Percentiles rank a stretch among this genome's conserved stretches.
These are phyloP conservation scores for Chamaecrista fasciculata DNA, from an alignment of 306 rosid species.

Conservation along the genomic window DNA sequence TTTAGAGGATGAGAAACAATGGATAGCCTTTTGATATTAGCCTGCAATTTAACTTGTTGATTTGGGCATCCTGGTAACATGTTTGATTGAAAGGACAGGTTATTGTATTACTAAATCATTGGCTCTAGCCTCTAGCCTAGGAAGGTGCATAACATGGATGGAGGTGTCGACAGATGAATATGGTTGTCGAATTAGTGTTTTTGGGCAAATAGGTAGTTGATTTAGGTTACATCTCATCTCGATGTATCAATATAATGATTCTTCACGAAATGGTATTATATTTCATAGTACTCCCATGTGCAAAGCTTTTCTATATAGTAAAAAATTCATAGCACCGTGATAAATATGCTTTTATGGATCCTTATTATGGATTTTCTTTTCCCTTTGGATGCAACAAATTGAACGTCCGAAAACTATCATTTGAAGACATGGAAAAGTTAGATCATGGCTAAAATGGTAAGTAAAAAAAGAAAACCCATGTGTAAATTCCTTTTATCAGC, in stretches of 20 bases:
- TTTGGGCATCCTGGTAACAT: slow-evolving; percentile 4
- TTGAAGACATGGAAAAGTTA: no score
- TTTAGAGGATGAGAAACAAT: slow-evolving; percentile 24
- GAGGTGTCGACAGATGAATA: not conserved
- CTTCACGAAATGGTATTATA: not conserved
- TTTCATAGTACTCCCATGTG: not conserved
- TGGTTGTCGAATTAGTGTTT: not conserved
- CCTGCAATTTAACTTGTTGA: slow-evolving; percentile 18
- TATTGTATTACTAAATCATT: slow-evolving; percentile 6
- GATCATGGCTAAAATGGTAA: no score
- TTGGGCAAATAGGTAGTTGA: slow-evolving; percentile 1
- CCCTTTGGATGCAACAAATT: not conserved
- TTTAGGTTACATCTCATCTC: slow-evolving; percentile 14
- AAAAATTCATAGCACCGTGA: slow-evolving; percentile 27
- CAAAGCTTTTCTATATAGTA: slow-evolving; percentile 3
- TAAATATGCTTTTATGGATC: not conserved
- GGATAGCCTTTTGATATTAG: not conserved
- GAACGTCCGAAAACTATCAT: not conserved
- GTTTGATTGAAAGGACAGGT: not conserved
- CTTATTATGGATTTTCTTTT: not conserved
- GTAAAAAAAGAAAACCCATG: no score
- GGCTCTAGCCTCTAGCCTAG: slow-evolving; percentile 9
- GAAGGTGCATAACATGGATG: slow-evolving; percentile 23
- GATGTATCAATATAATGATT: slow-evolving; percentile 21
- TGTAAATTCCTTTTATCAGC: no score